phyloP scores from a whole-genome alignment of 139 green algal genomes.

The Astrephomene gubernaculifera region DNA sequence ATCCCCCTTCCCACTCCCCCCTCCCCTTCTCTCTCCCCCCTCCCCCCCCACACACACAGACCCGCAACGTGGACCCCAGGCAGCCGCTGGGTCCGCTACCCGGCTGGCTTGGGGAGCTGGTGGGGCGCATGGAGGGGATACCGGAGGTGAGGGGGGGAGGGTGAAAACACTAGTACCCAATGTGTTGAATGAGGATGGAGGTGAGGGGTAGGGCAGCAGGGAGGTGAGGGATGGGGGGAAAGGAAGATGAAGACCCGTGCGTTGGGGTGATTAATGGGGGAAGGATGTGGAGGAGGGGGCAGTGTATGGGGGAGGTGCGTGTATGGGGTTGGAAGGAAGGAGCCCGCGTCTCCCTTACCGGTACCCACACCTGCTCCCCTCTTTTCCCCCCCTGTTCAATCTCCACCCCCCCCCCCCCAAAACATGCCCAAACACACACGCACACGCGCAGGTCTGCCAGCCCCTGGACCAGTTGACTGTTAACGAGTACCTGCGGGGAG shows the following conservation, averaged over 20 bases:
- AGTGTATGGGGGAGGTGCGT: too few relatives aligned
- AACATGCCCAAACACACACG: too few relatives aligned
- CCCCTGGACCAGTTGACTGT: constrained; percentile 74
- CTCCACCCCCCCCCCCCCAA: neutral
- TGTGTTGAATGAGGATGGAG: too few relatives aligned
- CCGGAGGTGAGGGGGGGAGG: constrained; percentile 21
- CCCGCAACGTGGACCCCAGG: constrained; percentile 40
- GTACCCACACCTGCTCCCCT: too few relatives aligned
- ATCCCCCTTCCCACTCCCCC: neutral
- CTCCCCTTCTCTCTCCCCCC: neutral
- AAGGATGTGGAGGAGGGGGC: too few relatives aligned
- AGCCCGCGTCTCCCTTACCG: too few relatives aligned
- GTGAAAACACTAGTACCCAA: too few relatives aligned
- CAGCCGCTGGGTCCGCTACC: constrained; percentile 44
- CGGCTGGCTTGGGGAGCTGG: constrained; percentile 25
- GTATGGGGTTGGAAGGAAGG: too few relatives aligned
- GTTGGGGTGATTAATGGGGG: too few relatives aligned
- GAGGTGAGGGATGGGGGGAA: too few relatives aligned
- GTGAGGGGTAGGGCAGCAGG: too few relatives aligned
- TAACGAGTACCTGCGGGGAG: constrained; percentile 94
- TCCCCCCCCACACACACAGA: constrained; percentile 38
- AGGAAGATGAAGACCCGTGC: too few relatives aligned
- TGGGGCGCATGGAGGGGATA: neutral
- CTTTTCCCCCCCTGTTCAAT: neutral
- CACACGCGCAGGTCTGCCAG: constrained; percentile 31